These are phyloP conservation scores for Neonectria magnoliae DNA, from an alignment of 2,329 filamentous ascomycete genomes.

Conservation along the genomic window DNA sequence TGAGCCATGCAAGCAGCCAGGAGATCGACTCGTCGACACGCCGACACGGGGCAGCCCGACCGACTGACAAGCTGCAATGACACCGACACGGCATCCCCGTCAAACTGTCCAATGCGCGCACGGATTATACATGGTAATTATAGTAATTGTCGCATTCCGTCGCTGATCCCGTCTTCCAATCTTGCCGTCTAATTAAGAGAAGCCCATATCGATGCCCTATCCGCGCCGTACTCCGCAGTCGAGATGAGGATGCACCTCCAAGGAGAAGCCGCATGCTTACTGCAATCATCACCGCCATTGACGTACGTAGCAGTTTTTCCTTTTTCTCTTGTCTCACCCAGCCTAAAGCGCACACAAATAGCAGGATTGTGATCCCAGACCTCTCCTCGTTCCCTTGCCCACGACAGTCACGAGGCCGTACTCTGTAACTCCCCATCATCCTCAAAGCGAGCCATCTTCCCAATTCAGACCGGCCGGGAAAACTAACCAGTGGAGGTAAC, in stretches of 20 bases:
- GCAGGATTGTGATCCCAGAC: constrained; percentile 23
- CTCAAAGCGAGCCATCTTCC: not conserved
- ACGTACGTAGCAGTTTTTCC: not conserved
- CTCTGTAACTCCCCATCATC: constrained; percentile 7
- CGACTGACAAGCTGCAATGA: constrained; percentile 4
- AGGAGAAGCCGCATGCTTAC: not conserved
- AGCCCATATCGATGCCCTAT: not conserved
- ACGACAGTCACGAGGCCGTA: constrained; percentile 20
- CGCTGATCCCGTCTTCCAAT: not conserved
- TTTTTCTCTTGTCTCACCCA: constrained; percentile 20
- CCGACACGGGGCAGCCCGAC: constrained; percentile 13
- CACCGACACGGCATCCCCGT: constrained; percentile 14
- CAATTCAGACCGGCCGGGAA: constrained; percentile 22
- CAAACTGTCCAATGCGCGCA: not conserved
- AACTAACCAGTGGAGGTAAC: constrained; percentile 15
- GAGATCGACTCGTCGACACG: constrained; percentile 14
- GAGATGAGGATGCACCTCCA: constrained; percentile 8
- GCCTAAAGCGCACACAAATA: not conserved
- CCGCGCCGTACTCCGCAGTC: not conserved
- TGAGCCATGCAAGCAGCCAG: constrained; percentile 6
- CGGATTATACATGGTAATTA: not conserved
- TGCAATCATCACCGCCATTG: not conserved
- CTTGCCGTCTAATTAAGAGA: not conserved
- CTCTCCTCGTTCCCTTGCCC: constrained; percentile 19
- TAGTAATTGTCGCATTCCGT: not conserved